A percentile compares a stretch with the other conserved stretches of the same genome.
These are phyloP conservation scores for Cytospora mali DNA, from an alignment of 2,329 filamentous ascomycete species.

Conservation along the genomic window DNA sequence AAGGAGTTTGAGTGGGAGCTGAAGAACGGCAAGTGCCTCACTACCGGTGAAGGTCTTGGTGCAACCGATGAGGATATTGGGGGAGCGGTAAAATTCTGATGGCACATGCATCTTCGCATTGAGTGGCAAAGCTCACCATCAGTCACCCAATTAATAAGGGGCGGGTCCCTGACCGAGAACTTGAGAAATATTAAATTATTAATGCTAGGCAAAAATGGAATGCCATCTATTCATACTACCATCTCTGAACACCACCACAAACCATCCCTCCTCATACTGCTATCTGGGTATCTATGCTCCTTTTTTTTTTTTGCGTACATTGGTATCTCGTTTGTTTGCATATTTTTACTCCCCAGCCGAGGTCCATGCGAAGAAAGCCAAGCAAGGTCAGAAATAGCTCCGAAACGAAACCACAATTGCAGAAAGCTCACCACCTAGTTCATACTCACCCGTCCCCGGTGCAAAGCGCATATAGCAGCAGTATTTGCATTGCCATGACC, in stretches of 20 bases:
- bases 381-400: too few species aligned
- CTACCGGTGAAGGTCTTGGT: conserved; percentile 24
- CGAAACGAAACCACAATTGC: not conserved
- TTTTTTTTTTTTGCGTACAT: not conserved
- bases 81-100: conserved; percentile 10
- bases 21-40: conserved; percentile 60
- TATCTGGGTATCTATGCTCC: not conserved
- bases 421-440: not conserved
- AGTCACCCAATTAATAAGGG: not conserved
- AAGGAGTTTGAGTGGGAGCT: conserved; percentile 96
- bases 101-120: too few species aligned
- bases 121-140: not conserved
- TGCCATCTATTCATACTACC: conserved; percentile 27
- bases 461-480: conserved; percentile 28
- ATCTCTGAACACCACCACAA: not conserved
- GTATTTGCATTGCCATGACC: conserved; percentile 21
- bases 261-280: not conserved
- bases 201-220: conserved; percentile 26
- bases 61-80: conserved; percentile 6
- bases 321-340: not conserved
- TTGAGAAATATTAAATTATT: conserved; percentile 21
- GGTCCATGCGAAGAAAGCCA: not conserved
- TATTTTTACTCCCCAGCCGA: not conserved
- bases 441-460: conserved; percentile 25
- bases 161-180: not conserved